Conservation (phyloP, 768 basidiomycete genomes). For the Leucocoprinus leucothites region DNA sequence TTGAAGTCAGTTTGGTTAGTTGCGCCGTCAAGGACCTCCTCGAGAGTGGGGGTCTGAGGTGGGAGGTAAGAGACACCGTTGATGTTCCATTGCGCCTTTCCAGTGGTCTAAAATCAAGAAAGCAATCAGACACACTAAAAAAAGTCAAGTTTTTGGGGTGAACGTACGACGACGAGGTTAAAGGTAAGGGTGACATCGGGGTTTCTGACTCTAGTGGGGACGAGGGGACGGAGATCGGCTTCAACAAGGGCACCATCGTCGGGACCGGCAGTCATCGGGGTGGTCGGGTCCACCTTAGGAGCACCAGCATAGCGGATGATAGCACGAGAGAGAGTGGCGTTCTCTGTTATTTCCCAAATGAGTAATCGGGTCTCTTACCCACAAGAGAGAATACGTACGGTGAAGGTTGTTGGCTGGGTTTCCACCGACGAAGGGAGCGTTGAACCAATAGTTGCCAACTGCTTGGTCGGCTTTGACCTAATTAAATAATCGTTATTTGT, state of each 20-base stretch:
- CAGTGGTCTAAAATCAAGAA: conserved; percentile 10
- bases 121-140: conserved; percentile 10
- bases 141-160: conserved; percentile 10
- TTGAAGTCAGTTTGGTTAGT: conserved; percentile 20
- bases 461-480: conserved; percentile 37
- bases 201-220: conserved; percentile 15
- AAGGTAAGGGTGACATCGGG: conserved; percentile 24
- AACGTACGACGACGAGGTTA: conserved; percentile 24
- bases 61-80: conserved; percentile 27
- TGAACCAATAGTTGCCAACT: conserved; percentile 47
- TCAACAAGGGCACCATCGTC: conserved; percentile 29
- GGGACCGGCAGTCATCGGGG: conserved; percentile 17
- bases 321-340: conserved; percentile 22
- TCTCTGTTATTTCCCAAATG: not conserved
- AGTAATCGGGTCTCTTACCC: no score
- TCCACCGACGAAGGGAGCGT: conserved; percentile 30
- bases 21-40: conserved; percentile 25
- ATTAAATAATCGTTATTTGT: not conserved
- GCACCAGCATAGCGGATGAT: conserved; percentile 40
- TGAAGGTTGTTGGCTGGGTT: conserved; percentile 27
- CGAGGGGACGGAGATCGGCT: conserved; percentile 31
- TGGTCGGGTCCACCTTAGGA: conserved; percentile 27
- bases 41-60: conserved; percentile 22
- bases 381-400: conserved; percentile 19
- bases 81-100: conserved; percentile 26